phyloP scores from a whole-genome alignment of 148 eudicot genomes.

The Rhododendron williamsianum region DNA sequence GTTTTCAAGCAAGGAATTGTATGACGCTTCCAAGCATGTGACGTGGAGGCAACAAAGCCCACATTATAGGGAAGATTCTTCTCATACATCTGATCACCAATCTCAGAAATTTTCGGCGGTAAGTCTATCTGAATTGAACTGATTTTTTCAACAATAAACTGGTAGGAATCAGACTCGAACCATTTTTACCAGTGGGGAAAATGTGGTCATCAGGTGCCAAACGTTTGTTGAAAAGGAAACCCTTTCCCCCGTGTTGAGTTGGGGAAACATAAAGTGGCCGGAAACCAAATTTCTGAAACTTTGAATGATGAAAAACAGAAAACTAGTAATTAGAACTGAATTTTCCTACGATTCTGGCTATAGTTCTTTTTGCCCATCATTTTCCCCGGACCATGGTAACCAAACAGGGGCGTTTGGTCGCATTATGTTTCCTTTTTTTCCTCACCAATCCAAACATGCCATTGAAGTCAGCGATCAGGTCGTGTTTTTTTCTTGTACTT shows the following conservation, averaged over 20 bases:
- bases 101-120: slow-evolving; percentile 25
- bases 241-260: too few species aligned
- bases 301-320: neutral
- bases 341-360: neutral
- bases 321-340: neutral
- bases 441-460: neutral
- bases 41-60: slow-evolving; percentile 8
- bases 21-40: neutral
- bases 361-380: neutral
- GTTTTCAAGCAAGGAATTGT: slow-evolving; percentile 6
- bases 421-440: neutral
- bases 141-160: neutral
- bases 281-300: neutral
- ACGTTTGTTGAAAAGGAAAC: neutral
- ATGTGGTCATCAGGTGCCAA: neutral
- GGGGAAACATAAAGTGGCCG: neutral
- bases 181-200: neutral
- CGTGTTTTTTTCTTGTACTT: neutral
- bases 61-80: slow-evolving; percentile 14
- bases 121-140: neutral
- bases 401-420: neutral
- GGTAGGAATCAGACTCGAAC: neutral
- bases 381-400: neutral
- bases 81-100: slow-evolving; percentile 27
- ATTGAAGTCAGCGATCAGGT: neutral